phyloP scores from a whole-genome alignment of 2,329 filamentous ascomycete species.

The Ciborinia camelliae region DNA sequence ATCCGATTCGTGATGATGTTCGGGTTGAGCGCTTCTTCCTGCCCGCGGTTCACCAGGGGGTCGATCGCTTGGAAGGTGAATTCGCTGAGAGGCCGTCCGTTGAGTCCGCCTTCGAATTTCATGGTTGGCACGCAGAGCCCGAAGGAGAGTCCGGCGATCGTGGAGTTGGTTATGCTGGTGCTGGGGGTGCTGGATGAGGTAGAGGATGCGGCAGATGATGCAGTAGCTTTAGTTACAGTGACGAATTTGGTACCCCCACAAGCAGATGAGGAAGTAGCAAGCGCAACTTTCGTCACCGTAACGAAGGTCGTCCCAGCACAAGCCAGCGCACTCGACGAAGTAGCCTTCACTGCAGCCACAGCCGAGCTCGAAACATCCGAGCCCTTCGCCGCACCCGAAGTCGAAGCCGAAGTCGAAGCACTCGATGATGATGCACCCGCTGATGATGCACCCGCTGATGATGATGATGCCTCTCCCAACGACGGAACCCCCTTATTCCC shows the following conservation, averaged over 20 bases:
- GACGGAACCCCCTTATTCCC: constrained; percentile 40
- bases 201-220: not conserved
- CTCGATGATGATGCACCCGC: constrained; percentile 1
- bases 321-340: constrained; percentile 20
- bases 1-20: constrained; percentile 72
- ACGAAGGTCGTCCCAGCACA: constrained; percentile 26
- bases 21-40: constrained; percentile 67
- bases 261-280: too few relatives aligned
- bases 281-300: constrained; percentile 20
- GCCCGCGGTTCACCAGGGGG: constrained; percentile 55
- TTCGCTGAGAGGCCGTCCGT: constrained; percentile 53
- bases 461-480: too few relatives aligned
- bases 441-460: not conserved
- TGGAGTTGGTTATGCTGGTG: constrained; percentile 28
- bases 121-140: constrained; percentile 50
- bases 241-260: constrained; percentile 26
- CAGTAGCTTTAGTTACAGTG: constrained; percentile 18
- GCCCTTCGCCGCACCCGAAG: not conserved
- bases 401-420: not conserved
- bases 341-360: constrained; percentile 20
- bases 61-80: constrained; percentile 68
- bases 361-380: constrained; percentile 16
- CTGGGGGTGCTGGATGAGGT: not conserved
- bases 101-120: constrained; percentile 54
- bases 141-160: constrained; percentile 44